Percentiles rank a stretch among this genome's conserved stretches.
Conservation (phyloP, 2,329 filamentous ascomycete genomes). For the Colletotrichum aenigma region DNA sequence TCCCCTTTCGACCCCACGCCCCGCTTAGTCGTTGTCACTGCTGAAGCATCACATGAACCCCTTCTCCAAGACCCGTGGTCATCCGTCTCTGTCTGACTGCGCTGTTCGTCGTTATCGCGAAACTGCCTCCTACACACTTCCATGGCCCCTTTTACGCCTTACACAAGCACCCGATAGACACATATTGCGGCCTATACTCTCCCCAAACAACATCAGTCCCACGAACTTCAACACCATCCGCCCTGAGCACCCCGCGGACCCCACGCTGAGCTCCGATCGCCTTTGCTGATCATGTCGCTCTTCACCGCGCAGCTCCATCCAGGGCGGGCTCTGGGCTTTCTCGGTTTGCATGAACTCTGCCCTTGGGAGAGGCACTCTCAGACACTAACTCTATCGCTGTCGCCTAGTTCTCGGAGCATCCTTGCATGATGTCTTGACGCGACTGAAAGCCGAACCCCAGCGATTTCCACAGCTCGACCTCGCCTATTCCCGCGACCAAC, state of each 20-base stretch:
- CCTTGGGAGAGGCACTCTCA: constrained; percentile 16
- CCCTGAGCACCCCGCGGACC: constrained; percentile 14
- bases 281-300: constrained; percentile 43
- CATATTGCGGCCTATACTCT: neutral
- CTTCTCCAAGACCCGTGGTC: constrained; percentile 13
- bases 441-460: constrained; percentile 85
- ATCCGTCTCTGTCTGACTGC: neutral
- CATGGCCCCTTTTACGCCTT: neutral
- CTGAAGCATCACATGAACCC: constrained; percentile 21
- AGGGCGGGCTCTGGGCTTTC: constrained; percentile 68
- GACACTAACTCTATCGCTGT: constrained; percentile 21
- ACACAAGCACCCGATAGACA: neutral
- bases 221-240: neutral
- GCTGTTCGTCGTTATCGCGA: neutral
- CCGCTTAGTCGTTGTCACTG: constrained; percentile 17
- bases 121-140: neutral
- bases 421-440: constrained; percentile 85
- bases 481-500: constrained; percentile 76
- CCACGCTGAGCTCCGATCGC: constrained; percentile 7
- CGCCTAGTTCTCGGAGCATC: constrained; percentile 81
- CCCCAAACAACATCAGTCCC: neutral
- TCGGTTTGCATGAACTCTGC: constrained; percentile 38
- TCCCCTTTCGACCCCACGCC: constrained; percentile 11
- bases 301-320: constrained; percentile 69
- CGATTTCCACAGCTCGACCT: constrained; percentile 84